These are phyloP conservation scores for Fusarium domesticum DNA, from an alignment of 2,329 filamentous ascomycete genomes.

Conservation along the genomic window DNA sequence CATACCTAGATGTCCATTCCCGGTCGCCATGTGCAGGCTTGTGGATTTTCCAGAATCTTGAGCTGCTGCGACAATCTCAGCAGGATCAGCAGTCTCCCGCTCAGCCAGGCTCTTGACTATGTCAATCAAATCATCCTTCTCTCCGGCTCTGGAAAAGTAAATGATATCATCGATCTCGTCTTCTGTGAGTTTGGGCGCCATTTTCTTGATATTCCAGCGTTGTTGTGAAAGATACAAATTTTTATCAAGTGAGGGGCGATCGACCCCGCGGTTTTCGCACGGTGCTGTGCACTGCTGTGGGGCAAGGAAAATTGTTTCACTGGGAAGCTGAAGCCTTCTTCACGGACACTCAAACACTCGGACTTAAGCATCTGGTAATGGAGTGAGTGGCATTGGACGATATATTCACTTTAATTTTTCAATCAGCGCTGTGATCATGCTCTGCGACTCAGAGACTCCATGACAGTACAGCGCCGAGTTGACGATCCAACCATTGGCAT, in stretches of 20 bases:
- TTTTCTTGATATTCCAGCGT: constrained; percentile 27
- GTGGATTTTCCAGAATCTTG: constrained; percentile 76
- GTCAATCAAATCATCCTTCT: constrained; percentile 64
- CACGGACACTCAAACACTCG: no score
- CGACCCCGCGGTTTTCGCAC: constrained; percentile 40
- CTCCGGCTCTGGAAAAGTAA: constrained; percentile 78
- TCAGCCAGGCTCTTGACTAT: constrained; percentile 58
- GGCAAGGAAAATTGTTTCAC: constrained; percentile 24
- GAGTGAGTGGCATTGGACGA: no score
- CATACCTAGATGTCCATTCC: constrained; percentile 81
- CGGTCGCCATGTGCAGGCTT: constrained; percentile 86
- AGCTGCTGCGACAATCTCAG: constrained; percentile 66
- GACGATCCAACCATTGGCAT: constrained; percentile 47
- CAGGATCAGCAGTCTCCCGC: constrained; percentile 56
- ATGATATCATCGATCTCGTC: constrained; percentile 90
- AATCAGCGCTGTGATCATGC: neutral
- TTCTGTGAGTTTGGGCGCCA: constrained; percentile 59
- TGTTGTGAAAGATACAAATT: constrained; percentile 27
- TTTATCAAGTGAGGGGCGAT: constrained; percentile 41
- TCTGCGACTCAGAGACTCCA: neutral
- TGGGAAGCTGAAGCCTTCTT: no score
- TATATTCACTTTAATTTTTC: neutral
- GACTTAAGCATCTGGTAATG: no score
- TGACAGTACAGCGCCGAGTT: constrained; percentile 29
- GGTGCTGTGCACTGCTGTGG: constrained; percentile 25